Base-by-base conservation (phyloP, 768 basidiomycete species). In the Kondoa subrosea region DNA sequence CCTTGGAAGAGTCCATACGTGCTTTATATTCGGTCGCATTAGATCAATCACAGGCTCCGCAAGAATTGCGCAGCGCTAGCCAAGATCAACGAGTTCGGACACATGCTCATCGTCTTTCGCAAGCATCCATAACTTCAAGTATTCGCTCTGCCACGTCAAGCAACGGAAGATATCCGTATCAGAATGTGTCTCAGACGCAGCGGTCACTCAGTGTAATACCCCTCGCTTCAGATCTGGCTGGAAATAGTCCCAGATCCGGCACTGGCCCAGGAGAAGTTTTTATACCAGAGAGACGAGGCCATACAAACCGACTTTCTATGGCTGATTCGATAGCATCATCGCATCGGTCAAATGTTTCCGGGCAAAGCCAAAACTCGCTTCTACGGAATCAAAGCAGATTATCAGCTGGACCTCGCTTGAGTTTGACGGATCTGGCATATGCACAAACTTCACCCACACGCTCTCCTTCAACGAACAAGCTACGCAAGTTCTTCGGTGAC, bases 391-490 rank as follows among this genome's bases (percentile, higher is more conserved):
- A 30, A 25, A n/a, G n/a, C n/a, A n/a, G n/a, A n/a, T n/a, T n/a
- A n/a, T n/a, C n/a, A n/a, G 63, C 33, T 34, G 15, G 12, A 25
- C 17, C n/a, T 31, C 34, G 33, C 34, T 14, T 31, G 25, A 33
- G 34, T 16, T 14, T 31, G 21, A n/a, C 26, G 25, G 40, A 50
- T 50, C 21, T 50, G 40, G 40, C 40, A 8, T 50, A 50, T 50
- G 40, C 40, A 21, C 40, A 33, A 27, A 63, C 29, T 32, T 33
- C 61, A 27, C 27, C 33, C 8, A 63, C 61, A 2, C 61, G 61
- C 15, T 66, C 50, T 29, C 66, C 57, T 66, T 66, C 67, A 14
- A 58, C 15, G 17, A 34, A 30, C 61, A 63, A 68, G 29, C 3
- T 57, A 25, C 34, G 65, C n/a, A 12, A 50, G 29, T 31, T 57